Conservation (phyloP, 495 filamentous ascomycete genomes). For the Podospora conica region DNA sequence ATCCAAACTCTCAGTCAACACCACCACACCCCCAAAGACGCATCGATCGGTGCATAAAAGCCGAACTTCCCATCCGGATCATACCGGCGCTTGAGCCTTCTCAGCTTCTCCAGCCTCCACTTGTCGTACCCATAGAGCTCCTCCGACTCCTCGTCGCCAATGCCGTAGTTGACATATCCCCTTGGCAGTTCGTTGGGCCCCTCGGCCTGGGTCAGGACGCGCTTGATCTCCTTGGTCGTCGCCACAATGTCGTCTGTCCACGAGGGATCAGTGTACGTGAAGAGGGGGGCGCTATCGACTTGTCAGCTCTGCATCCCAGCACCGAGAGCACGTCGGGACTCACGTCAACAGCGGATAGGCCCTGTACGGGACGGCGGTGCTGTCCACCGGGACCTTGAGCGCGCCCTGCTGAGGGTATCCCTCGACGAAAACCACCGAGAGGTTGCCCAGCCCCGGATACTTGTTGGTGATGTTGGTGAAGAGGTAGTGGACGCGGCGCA, state of each 20-base stretch:
- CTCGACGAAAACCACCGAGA: conserved; percentile 28
- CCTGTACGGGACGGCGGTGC: background rate
- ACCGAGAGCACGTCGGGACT: background rate
- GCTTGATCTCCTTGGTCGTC: background rate
- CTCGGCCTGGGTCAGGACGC: background rate
- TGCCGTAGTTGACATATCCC: conserved; percentile 45
- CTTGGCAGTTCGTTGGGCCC: background rate
- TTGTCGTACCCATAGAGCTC: conserved; percentile 42
- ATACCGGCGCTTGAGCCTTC: conserved; percentile 32
- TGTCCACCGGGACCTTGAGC: background rate
- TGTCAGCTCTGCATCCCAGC: background rate
- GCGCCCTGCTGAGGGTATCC: background rate
- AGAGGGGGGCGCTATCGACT: background rate
- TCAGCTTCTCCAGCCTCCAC: conserved; percentile 38
- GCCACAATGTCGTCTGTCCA: conserved; percentile 33
- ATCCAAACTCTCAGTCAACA: background rate
- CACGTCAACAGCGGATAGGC: background rate
- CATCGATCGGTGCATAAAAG: conserved; percentile 32
- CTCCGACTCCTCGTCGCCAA: conserved; percentile 34
- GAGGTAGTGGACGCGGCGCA: conserved; percentile 34
- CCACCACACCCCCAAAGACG: background rate
- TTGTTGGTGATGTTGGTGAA: conserved; percentile 24
- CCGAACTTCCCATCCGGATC: conserved; percentile 39
- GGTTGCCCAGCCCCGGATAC: conserved; percentile 22
- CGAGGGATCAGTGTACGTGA: conserved; percentile 34